Base-by-base conservation (phyloP, 768 basidiomycete genomes). In the Russula emetica region DNA sequence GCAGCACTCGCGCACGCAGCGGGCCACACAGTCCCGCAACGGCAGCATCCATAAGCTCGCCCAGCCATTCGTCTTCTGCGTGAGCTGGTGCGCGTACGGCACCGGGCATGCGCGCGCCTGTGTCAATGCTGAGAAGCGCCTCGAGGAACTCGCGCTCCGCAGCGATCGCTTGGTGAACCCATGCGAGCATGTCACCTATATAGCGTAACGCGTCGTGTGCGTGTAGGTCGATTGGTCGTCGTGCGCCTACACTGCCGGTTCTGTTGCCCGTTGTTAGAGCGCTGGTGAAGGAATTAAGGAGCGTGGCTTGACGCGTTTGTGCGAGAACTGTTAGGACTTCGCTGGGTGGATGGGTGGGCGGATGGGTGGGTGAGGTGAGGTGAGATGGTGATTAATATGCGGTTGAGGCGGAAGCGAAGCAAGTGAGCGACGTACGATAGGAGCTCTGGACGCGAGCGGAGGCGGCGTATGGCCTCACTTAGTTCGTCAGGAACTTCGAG, bases 161-260 rank as follows among this genome's bases (percentile, higher is more conserved):
- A 0, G 97, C 97, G 64, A 97, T 93, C 0, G 89, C 84, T 66
- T 98, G 96, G 74, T 99, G 96, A 0, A 98, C 87, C 96, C 96
- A 98, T 0, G 95, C 96, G 9, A 98, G 85, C 92, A 98, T 98
- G 75, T 98, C 96, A 16, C 97, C 97, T 16, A 96, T 86, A 72
- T 99, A 99, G 36, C 96, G 86, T 68, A 94, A 82, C 0, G 97
- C 96, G 72, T 99, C 97, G 70, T 99, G 97, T 0, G 97, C 97
- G 71, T 99, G 97, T 3, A 99, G 80, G 73, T 98, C 97, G 66
- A 99, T 98, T 0, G 96, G 93, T 6, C 95, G 83, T 13, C 63
- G 20, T 18, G 42, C 30, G 22, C 54, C 42, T 45, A 22, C n/a
- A 24, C 59, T 26, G 32, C 59, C 59, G 1, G 38, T 45, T 7